Evolutionary conservation across 306 rosid species (phyloP).

Genomic region (Gleditsia sinensis): DNA sequence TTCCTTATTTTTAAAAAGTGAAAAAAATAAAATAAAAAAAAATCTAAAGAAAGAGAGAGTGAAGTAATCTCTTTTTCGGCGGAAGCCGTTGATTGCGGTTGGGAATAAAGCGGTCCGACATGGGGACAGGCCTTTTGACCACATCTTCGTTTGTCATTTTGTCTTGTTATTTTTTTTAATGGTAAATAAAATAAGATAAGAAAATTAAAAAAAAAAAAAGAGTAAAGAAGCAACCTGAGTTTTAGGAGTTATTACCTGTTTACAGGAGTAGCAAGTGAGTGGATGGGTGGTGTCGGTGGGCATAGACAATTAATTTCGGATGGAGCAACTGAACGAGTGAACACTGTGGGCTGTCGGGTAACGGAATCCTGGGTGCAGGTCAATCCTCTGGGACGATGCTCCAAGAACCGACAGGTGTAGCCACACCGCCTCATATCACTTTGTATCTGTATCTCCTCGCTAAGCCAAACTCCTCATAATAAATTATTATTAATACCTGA

Average conservation of each 20-base stretch:
- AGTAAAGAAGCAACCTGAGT: not conserved
- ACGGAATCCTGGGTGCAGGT: conserved; percentile 45
- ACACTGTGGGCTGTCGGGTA: conserved; percentile 59
- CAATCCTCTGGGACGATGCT: conserved; percentile 36
- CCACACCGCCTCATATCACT: conserved; percentile 24
- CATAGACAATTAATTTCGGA: not conserved
- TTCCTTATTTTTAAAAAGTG: not conserved
- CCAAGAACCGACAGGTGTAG: conserved; percentile 30
- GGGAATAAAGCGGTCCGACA: conserved; percentile 80
- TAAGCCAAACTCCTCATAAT: no score
- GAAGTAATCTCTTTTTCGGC: conserved; percentile 48
- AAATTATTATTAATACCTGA: no score
- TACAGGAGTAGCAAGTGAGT: not conserved
- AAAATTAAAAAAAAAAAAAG: not conserved
- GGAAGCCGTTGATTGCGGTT: conserved; percentile 99
- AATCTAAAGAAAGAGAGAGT: not conserved
- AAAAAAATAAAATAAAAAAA: not conserved
- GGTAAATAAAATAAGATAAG: not conserved
- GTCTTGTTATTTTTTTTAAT: not conserved
- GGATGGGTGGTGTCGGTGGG: conserved; percentile 51
- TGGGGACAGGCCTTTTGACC: conserved; percentile 57
- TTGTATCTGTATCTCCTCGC: no score
- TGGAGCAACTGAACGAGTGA: conserved; percentile 32
- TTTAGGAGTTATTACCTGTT: not conserved
- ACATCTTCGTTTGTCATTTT: conserved; percentile 41